Evolutionary conservation across 78 protist species (phyloP).

Genomic region (Creolimax fragrantissima): DNA sequence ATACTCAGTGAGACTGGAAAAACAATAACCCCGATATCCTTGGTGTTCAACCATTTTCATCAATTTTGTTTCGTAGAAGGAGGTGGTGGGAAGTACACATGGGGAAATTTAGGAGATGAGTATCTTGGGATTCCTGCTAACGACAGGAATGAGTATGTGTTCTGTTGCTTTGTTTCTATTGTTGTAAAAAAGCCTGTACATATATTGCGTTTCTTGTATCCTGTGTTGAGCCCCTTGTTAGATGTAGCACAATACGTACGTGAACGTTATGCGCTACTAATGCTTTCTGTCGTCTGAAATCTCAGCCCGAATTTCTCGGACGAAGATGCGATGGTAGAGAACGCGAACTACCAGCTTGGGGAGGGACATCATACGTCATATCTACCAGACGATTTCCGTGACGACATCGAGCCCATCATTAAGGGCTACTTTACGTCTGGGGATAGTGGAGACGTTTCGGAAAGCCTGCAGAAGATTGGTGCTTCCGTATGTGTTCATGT

Average conservation of each 20-base stretch:
- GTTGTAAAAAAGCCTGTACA: no score
- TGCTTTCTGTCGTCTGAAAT: no score
- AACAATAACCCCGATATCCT: no score
- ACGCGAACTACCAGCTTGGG: neutral
- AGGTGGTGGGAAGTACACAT: neutral
- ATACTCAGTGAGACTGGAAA: no score
- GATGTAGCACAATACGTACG: no score
- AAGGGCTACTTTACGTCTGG: neutral
- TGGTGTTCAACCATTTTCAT: no score
- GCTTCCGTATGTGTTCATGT: neutral
- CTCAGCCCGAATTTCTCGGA: neutral
- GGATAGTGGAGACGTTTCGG: neutral
- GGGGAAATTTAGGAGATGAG: neutral
- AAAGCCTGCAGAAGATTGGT: neutral
- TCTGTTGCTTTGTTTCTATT: no score
- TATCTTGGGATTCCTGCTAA: neutral
- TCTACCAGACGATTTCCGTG: neutral
- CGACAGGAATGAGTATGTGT: neutral
- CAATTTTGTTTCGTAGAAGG: no score
- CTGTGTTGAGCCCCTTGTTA: no score
- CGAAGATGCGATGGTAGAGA: neutral
- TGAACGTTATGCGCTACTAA: no score
- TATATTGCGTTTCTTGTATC: no score
- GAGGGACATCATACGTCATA: neutral
- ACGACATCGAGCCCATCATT: neutral